A percentile compares a stretch with the other conserved stretches of the same genome.
Evolutionary conservation across 2,329 filamentous ascomycete genomes (phyloP).

Genomic region (Scopulariopsis brevicaulis): DNA sequence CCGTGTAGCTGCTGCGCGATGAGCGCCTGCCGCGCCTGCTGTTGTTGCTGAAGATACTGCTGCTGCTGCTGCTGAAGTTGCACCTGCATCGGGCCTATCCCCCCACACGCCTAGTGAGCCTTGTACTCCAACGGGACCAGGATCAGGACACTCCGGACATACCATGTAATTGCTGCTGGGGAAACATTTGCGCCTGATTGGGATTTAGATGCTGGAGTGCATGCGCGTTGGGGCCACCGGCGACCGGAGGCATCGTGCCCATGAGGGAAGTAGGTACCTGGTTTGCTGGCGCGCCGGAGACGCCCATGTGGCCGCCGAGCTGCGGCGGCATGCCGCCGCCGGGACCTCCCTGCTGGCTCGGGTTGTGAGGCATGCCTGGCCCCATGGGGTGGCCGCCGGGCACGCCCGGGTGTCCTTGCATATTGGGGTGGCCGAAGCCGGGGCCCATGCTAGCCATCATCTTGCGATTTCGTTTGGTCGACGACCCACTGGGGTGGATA

Average conservation of each 20-base stretch:
- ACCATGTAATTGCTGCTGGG: slow-evolving; percentile 34
- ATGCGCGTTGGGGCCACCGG: slow-evolving; percentile 51
- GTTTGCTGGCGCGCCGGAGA: slow-evolving; percentile 53
- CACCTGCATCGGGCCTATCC: slow-evolving; percentile 11
- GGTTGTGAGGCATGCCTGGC: slow-evolving; percentile 54
- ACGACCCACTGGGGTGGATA: slow-evolving; percentile 50
- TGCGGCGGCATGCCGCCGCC: slow-evolving; percentile 53
- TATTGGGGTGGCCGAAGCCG: slow-evolving; percentile 57
- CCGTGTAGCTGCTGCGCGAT: slow-evolving; percentile 20
- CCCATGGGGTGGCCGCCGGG: slow-evolving; percentile 50
- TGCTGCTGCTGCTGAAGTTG: slow-evolving; percentile 23
- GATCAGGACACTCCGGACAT: background rate
- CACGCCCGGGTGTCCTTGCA: slow-evolving; percentile 61
- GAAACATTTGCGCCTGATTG: slow-evolving; percentile 44
- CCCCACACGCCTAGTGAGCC: background rate
- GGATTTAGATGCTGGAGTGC: slow-evolving; percentile 63
- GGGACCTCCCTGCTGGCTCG: slow-evolving; percentile 50
- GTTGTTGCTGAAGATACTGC: slow-evolving; percentile 21
- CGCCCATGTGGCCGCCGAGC: slow-evolving; percentile 53
- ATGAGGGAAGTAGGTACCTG: slow-evolving; percentile 73
- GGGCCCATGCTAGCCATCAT: slow-evolving; percentile 65
- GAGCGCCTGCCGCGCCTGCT: slow-evolving; percentile 21
- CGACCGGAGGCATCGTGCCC: slow-evolving; percentile 62
- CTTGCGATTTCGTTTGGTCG: slow-evolving; percentile 24
- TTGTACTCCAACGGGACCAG: background rate